These are phyloP conservation scores for Xerocomus potaroensis DNA, from an alignment of 768 basidiomycete genomes.

Conservation along the genomic window DNA sequence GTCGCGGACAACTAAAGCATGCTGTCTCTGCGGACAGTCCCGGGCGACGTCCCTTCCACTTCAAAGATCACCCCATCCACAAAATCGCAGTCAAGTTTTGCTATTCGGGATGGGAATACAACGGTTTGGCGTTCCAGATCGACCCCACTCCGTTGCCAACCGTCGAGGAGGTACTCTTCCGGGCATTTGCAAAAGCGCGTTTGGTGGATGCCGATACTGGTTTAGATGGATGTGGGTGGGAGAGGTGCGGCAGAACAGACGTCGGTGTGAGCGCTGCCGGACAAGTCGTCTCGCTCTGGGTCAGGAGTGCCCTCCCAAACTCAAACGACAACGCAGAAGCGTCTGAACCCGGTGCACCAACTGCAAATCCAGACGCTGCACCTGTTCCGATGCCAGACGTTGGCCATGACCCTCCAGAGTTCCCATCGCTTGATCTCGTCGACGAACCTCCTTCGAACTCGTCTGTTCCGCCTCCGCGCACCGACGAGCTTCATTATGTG, in stretches of 20 bases:
- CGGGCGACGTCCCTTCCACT: conserved; percentile 50
- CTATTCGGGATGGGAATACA: conserved; percentile 90
- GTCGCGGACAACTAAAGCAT: conserved; percentile 14
- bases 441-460: conserved; percentile 38
- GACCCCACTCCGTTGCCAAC: conserved; percentile 74
- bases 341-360: conserved; percentile 1
- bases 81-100: conserved; percentile 94
- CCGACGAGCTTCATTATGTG: conserved; percentile 69
- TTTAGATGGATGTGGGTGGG: conserved; percentile 85
- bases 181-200: conserved; percentile 70
- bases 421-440: conserved; percentile 30
- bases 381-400: conserved; percentile 4
- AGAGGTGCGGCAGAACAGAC: conserved; percentile 92
- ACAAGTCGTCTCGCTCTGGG: conserved; percentile 90
- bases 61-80: conserved; percentile 63
- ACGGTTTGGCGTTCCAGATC: conserved; percentile 81
- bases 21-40: conserved; percentile 8
- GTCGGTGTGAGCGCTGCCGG: conserved; percentile 91
- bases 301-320: conserved; percentile 63
- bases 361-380: conserved; percentile 5
- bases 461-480: conserved; percentile 23
- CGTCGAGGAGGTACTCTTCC: conserved; percentile 84
- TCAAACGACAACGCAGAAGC: background rate
- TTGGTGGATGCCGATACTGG: conserved; percentile 73
- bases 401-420: conserved; percentile 4